Conservation (phyloP, 2,329 filamentous ascomycete genomes). For the Colletotrichum sojae region DNA sequence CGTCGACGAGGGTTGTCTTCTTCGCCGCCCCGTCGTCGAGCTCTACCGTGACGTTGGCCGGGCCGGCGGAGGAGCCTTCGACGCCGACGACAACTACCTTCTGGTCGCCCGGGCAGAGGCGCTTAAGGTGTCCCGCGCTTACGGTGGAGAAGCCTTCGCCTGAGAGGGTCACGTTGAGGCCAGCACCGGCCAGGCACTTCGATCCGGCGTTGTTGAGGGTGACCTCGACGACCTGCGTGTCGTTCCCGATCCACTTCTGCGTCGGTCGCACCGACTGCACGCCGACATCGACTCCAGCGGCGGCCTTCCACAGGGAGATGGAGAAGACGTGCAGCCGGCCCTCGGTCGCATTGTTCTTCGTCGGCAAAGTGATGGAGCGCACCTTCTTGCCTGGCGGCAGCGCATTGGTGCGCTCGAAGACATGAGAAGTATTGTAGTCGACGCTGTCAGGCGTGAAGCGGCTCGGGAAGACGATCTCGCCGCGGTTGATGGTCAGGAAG, state of each 20-base stretch:
- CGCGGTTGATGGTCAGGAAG: slow-evolving; percentile 60
- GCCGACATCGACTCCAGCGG: slow-evolving; percentile 39
- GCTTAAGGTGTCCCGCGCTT: slow-evolving; percentile 54
- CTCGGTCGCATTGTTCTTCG: slow-evolving; percentile 51
- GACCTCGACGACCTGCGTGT: slow-evolving; percentile 58
- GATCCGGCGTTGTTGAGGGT: slow-evolving; percentile 54
- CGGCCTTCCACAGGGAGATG: slow-evolving; percentile 51
- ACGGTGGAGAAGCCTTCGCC: slow-evolving; percentile 59
- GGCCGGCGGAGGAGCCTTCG: slow-evolving; percentile 45
- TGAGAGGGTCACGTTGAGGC: slow-evolving; percentile 49
- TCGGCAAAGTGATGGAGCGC: slow-evolving; percentile 56
- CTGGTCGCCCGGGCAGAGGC: slow-evolving; percentile 61
- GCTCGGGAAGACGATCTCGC: slow-evolving; percentile 60
- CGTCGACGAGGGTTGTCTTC: slow-evolving; percentile 41
- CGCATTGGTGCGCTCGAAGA: slow-evolving; percentile 60
- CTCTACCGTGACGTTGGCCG: slow-evolving; percentile 43
- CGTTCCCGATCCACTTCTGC: slow-evolving; percentile 55
- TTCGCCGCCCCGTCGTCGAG: slow-evolving; percentile 36
- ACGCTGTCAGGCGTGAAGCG: slow-evolving; percentile 56
- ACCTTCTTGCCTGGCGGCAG: slow-evolving; percentile 56
- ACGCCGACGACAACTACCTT: slow-evolving; percentile 55
- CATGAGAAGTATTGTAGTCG: slow-evolving; percentile 59
- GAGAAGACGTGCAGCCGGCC: slow-evolving; percentile 60
- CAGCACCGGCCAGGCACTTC: slow-evolving; percentile 50
- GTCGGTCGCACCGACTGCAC: slow-evolving; percentile 59